Evolutionary conservation across 164 flowering plant species (phyloP).

Genomic region (Vitis rupestris): DNA sequence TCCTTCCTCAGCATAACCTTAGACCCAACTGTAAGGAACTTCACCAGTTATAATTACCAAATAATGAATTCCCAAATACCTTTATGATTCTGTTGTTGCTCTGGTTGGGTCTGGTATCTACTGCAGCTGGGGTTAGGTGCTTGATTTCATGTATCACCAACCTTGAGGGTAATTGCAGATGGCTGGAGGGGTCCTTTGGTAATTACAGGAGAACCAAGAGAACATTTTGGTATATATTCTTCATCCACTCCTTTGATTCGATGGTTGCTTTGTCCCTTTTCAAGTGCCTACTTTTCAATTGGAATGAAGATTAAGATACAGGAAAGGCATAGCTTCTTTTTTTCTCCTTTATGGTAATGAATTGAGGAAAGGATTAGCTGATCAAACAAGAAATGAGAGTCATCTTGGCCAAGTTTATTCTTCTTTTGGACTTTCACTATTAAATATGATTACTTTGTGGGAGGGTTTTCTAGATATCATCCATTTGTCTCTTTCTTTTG

Average conservation of each 20-base stretch:
- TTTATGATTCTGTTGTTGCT: no score
- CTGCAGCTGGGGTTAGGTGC: no score
- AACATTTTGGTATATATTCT: constrained; percentile 11
- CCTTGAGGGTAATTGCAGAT: not conserved
- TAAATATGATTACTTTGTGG: no score
- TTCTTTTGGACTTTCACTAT: not conserved
- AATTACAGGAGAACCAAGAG: constrained; percentile 1
- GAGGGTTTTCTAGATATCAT: no score
- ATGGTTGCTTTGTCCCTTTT: constrained; percentile 13
- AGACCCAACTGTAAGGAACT: no score
- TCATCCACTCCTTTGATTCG: constrained; percentile 12
- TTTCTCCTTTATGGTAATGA: constrained; percentile 5
- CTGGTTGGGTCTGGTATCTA: no score
- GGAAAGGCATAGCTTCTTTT: constrained; percentile 17
- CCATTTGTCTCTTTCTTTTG: no score
- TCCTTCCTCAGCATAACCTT: not conserved
- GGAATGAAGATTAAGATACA: constrained; percentile 3
- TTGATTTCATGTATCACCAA: no score
- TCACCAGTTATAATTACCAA: no score
- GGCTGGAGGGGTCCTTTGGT: constrained; percentile 9
- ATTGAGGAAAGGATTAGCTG: constrained; percentile 1
- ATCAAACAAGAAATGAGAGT: constrained; percentile 10
- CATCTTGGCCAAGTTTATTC: not conserved
- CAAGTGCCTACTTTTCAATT: not conserved
- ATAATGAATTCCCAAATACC: no score